A percentile compares a stretch with the other conserved stretches of the same genome.
Evolutionary conservation across 169 alveolate genomes (phyloP).

Genomic region (Plasmodium berghei): DNA sequence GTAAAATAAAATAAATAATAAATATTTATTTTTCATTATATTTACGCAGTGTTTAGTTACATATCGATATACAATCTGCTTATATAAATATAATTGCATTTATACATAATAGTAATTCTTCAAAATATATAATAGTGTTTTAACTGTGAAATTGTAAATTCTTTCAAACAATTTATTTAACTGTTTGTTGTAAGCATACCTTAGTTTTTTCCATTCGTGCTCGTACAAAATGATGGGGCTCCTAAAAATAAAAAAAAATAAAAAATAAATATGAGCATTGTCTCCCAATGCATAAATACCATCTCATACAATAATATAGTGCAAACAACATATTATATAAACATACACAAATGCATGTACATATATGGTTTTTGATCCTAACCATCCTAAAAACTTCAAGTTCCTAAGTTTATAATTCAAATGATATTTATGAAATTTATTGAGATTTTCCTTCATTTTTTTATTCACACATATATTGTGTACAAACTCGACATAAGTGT

Average conservation of each 20-base stretch:
- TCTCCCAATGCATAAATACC: background rate
- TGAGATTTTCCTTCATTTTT: slow-evolving; percentile 44
- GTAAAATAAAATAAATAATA: slow-evolving; percentile 12
- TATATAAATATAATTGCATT: slow-evolving; percentile 17
- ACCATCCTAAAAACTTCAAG: slow-evolving; percentile 73
- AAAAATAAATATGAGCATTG: background rate
- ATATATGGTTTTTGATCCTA: background rate
- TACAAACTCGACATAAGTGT: slow-evolving; percentile 48
- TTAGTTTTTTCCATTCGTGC: slow-evolving; percentile 70
- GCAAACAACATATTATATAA: background rate
- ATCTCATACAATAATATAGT: background rate
- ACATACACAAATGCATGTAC: background rate
- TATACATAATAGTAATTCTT: background rate
- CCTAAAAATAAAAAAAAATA: slow-evolving; percentile 6
- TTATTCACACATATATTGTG: slow-evolving; percentile 31
- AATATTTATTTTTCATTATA: background rate
- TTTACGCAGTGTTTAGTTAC: slow-evolving; percentile 2
- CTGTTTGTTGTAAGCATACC: slow-evolving; percentile 33
- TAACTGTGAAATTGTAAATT: slow-evolving; percentile 19
- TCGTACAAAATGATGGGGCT: slow-evolving; percentile 39
- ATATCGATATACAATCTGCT: background rate
- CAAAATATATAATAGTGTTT: background rate
- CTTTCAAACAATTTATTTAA: slow-evolving; percentile 3
- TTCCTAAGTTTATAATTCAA: slow-evolving; percentile 31
- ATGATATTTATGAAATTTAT: slow-evolving; percentile 43